phyloP scores from a whole-genome alignment of 1,284 basidiomycete species.

The Leccinum insigne region DNA sequence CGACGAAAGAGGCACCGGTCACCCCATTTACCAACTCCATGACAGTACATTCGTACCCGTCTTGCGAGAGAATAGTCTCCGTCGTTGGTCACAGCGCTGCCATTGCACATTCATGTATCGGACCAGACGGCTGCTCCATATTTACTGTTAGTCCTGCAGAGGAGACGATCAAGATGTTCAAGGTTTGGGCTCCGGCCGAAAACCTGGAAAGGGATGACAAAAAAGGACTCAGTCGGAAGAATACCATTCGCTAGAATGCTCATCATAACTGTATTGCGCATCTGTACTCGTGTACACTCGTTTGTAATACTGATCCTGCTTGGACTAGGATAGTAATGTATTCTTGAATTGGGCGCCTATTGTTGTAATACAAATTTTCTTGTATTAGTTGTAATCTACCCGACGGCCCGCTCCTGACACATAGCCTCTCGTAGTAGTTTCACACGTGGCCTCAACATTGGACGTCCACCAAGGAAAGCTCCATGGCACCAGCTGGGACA shows the following conservation, averaged over 20 bases:
- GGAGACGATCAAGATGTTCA: slow-evolving; percentile 39
- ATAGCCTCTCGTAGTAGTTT: neutral
- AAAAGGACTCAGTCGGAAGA: slow-evolving; percentile 27
- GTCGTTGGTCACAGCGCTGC: slow-evolving; percentile 32
- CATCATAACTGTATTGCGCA: neutral
- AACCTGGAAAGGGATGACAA: slow-evolving; percentile 19
- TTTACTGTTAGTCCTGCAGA: slow-evolving; percentile 42
- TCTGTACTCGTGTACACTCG: neutral
- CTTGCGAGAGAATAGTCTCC: slow-evolving; percentile 38
- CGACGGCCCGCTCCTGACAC: neutral
- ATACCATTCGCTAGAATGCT: slow-evolving; percentile 26
- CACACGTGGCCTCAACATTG: neutral
- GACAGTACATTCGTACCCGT: slow-evolving; percentile 57
- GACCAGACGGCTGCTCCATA: slow-evolving; percentile 39
- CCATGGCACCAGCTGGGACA: slow-evolving; percentile 25
- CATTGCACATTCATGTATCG: slow-evolving; percentile 36
- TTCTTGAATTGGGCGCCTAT: neutral
- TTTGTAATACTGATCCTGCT: slow-evolving; percentile 10
- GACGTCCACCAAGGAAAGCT: neutral
- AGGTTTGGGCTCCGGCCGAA: slow-evolving; percentile 33
- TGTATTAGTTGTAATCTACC: neutral
- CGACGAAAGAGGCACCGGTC: slow-evolving; percentile 23
- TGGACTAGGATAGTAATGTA: neutral
- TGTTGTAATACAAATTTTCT: neutral
- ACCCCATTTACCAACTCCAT: slow-evolving; percentile 43